A percentile compares a stretch with the other conserved stretches of the same genome.
Conservation (phyloP, 1,284 basidiomycete genomes). For the Kalmanozyma brasiliensis region DNA sequence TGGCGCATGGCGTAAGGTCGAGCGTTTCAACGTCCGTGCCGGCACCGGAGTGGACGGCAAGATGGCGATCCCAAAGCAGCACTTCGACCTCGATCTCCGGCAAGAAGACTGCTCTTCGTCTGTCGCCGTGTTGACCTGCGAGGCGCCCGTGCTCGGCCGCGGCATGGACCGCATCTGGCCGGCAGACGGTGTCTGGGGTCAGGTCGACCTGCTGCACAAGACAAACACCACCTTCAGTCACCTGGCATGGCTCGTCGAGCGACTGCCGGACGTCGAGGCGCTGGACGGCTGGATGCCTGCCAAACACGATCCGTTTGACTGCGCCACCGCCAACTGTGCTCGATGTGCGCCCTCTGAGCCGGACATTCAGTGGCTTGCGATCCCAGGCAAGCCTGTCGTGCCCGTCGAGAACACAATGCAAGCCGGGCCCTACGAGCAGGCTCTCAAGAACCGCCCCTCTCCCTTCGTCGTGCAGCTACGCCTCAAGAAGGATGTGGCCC, state of each 20-base stretch:
- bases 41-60: constrained; percentile 28
- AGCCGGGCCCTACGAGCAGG: constrained; percentile 69
- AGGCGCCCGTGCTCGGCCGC: constrained; percentile 30
- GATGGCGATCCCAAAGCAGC: constrained; percentile 33
- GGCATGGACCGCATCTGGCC: constrained; percentile 53
- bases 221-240: constrained; percentile 51
- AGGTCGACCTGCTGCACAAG: constrained; percentile 57
- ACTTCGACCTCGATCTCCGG: constrained; percentile 35
- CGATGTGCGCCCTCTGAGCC: constrained; percentile 84
- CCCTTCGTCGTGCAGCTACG: constrained; percentile 89
- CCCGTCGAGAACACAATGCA: constrained; percentile 57
- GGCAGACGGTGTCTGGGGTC: constrained; percentile 41
- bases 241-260: constrained; percentile 57
- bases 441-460: constrained; percentile 84
- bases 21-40: constrained; percentile 23
- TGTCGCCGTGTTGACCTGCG: constrained; percentile 41
- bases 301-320: constrained; percentile 28
- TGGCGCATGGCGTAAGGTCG: constrained; percentile 41
- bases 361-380: constrained; percentile 76
- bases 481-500: constrained; percentile 75
- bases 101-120: constrained; percentile 42
- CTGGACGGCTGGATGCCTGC: constrained; percentile 48
- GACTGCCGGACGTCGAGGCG: constrained; percentile 40
- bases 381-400: constrained; percentile 39
- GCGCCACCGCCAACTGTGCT: constrained; percentile 71